These are phyloP conservation scores for Suillus subluteus DNA, from an alignment of 768 basidiomycete species.

Conservation along the genomic window DNA sequence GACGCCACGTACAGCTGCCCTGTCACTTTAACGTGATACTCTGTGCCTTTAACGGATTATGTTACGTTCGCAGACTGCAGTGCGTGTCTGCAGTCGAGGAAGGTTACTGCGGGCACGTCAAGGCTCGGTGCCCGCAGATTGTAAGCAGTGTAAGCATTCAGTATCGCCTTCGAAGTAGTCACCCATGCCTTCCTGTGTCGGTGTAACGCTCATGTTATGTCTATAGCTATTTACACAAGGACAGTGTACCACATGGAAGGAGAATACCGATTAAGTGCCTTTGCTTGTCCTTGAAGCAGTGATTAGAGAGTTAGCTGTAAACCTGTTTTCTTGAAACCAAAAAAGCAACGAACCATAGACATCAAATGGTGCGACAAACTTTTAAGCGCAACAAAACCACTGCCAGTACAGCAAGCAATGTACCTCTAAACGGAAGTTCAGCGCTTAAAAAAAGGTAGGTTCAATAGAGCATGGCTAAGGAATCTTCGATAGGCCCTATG, in stretches of 20 bases:
- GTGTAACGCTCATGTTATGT: neutral
- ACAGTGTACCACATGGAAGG: neutral
- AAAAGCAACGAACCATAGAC: neutral
- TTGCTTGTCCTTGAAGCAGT: neutral
- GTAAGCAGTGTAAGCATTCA: neutral
- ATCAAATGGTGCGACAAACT: neutral
- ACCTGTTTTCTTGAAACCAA: neutral
- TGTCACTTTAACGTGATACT: neutral
- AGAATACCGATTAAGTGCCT: neutral
- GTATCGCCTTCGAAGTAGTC: neutral
- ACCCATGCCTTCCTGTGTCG: neutral
- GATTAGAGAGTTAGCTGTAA: neutral
- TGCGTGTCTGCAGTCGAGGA: neutral
- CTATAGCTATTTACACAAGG: neutral
- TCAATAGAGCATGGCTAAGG: constrained; percentile 16
- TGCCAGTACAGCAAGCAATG: neutral
- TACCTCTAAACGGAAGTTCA: neutral
- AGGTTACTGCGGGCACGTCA: neutral
- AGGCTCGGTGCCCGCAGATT: neutral
- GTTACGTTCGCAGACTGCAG: neutral
- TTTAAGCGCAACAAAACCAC: neutral
- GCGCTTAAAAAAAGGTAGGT: constrained; percentile 10
- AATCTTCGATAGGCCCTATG: neutral
- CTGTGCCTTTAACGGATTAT: neutral
- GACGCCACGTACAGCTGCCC: neutral